A percentile compares a stretch with the other conserved stretches of the same genome.
phyloP scores from a whole-genome alignment of 2,329 filamentous ascomycete species.

The Corynespora cassiicola region DNA sequence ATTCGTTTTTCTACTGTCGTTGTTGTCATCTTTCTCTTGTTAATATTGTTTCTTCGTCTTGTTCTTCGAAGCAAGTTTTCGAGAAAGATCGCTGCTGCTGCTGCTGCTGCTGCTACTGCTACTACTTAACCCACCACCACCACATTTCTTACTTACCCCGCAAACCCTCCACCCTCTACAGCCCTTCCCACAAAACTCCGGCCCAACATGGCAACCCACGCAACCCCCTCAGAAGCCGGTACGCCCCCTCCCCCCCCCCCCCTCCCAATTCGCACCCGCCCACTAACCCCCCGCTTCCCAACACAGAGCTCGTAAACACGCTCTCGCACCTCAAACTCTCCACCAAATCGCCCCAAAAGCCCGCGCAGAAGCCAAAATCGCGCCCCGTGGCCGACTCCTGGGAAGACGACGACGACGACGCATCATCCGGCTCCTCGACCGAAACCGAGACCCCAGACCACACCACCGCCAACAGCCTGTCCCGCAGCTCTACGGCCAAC shows the following conservation, averaged over 20 bases:
- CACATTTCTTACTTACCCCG: too few relatives aligned
- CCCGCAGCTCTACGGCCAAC: slow-evolving; percentile 23
- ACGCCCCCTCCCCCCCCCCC: slow-evolving; percentile 6
- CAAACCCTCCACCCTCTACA: too few relatives aligned
- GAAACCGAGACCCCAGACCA: slow-evolving; percentile 33
- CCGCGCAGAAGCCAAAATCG: slow-evolving; percentile 40
- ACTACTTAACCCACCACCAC: too few relatives aligned
- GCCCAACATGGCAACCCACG: slow-evolving; percentile 21
- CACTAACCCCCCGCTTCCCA: slow-evolving; percentile 9
- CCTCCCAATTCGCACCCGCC: slow-evolving; percentile 2
- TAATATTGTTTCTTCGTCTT: too few relatives aligned
- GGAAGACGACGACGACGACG: slow-evolving; percentile 83
- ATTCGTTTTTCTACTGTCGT: too few relatives aligned
- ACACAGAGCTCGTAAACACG: slow-evolving; percentile 46
- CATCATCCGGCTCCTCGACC: slow-evolving; percentile 49
- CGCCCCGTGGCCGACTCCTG: slow-evolving; percentile 70
- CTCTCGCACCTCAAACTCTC: slow-evolving; percentile 45
- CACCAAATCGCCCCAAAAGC: slow-evolving; percentile 38
- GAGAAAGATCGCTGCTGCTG: too few relatives aligned
- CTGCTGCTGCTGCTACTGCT: too few relatives aligned
- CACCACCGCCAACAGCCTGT: slow-evolving; percentile 34
- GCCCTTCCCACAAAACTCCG: too few relatives aligned
- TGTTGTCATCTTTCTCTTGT: too few relatives aligned
- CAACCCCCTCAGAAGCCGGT: slow-evolving; percentile 34
- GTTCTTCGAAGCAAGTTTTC: too few relatives aligned